Conservation (phyloP, 1,284 basidiomycete genomes). For the Schizophyllum commune region DNA sequence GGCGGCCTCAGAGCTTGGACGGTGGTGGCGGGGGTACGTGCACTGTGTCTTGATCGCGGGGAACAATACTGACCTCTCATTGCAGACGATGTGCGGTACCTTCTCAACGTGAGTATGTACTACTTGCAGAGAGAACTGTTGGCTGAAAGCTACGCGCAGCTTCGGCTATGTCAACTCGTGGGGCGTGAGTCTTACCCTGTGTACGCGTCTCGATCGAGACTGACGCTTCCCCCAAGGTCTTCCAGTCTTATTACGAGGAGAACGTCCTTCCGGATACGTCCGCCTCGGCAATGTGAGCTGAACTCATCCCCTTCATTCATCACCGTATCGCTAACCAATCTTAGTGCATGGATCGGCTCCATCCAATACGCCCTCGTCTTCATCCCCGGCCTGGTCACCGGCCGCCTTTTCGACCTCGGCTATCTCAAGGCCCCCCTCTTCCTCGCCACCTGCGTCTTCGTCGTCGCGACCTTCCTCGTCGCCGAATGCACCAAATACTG, state of each 20-base stretch:
- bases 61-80: background rate
- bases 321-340: background rate
- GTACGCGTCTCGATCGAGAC: background rate
- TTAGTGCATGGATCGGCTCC: slow-evolving; percentile 52
- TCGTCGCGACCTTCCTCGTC: slow-evolving; percentile 39
- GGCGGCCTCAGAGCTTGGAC: slow-evolving; percentile 29
- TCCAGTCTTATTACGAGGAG: slow-evolving; percentile 29
- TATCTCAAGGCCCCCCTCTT: slow-evolving; percentile 34
- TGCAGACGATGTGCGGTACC: slow-evolving; percentile 21
- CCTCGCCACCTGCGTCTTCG: slow-evolving; percentile 30
- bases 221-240: slow-evolving; percentile 19
- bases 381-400: slow-evolving; percentile 28
- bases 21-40: slow-evolving; percentile 19
- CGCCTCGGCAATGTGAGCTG: slow-evolving; percentile 36
- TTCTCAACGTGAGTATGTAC: slow-evolving; percentile 22
- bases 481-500: slow-evolving; percentile 41
- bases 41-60: background rate
- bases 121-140: background rate
- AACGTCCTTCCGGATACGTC: slow-evolving; percentile 20
- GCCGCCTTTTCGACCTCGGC: slow-evolving; percentile 44
- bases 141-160: background rate
- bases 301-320: slow-evolving; percentile 2
- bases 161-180: slow-evolving; percentile 16
- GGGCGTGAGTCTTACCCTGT: slow-evolving; percentile 13
- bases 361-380: slow-evolving; percentile 30